Evolutionary conservation across 345 rosid genomes (phyloP).

Genomic region (Moricandia moricandioides): DNA sequence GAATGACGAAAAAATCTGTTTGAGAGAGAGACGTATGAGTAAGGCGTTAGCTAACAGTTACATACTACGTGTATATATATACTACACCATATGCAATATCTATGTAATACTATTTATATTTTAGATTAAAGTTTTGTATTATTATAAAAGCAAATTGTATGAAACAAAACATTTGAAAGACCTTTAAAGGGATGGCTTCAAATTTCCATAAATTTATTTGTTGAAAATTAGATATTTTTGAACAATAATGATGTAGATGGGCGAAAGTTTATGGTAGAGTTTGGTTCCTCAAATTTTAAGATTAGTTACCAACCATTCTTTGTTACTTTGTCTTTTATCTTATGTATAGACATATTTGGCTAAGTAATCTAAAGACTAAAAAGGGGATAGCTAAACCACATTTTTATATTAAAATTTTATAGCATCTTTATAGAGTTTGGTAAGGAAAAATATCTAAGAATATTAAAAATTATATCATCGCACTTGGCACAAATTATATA

Average conservation of each 20-base stretch:
- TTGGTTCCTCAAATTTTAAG: slow-evolving; percentile 15
- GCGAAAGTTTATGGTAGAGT: not conserved
- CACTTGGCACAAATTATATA: not conserved
- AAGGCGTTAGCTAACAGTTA: slow-evolving; percentile 65
- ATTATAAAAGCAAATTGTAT: no score
- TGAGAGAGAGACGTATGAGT: not conserved
- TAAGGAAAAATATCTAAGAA: not conserved
- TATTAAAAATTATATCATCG: not conserved
- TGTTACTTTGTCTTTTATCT: slow-evolving; percentile 26
- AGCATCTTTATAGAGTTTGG: not conserved
- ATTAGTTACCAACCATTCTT: slow-evolving; percentile 27
- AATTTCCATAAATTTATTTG: not conserved
- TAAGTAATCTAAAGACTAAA: not conserved
- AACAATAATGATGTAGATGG: slow-evolving; percentile 25
- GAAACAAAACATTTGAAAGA: no score
- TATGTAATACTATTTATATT: not conserved
- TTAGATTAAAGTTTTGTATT: not conserved
- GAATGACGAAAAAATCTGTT: slow-evolving; percentile 24
- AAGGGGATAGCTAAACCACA: not conserved
- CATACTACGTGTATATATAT: slow-evolving; percentile 29
- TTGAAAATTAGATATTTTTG: not conserved
- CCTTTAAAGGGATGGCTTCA: slow-evolving; percentile 22
- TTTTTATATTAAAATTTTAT: no score
- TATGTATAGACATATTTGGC: not conserved
- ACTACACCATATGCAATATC: slow-evolving; percentile 8